These are phyloP conservation scores for Xerocomus nothofagi DNA, from an alignment of 1,284 basidiomycete species.

Conservation along the genomic window DNA sequence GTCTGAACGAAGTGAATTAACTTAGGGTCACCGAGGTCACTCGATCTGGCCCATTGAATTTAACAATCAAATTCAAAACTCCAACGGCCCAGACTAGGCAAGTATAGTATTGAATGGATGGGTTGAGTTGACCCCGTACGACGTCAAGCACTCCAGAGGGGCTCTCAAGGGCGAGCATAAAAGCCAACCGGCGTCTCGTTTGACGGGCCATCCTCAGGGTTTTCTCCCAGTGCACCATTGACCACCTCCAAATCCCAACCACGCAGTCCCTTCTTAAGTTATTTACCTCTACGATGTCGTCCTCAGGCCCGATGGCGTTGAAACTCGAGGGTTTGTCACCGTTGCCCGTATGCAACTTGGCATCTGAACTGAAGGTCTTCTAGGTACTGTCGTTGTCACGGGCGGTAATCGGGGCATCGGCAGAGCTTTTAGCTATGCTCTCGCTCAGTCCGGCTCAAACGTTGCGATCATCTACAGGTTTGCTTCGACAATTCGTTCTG, in stretches of 20 bases:
- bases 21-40: slow-evolving; percentile 19
- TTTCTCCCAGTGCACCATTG: neutral
- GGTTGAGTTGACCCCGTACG: slow-evolving; percentile 6
- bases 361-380: neutral
- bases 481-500: neutral
- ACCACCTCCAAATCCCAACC: neutral
- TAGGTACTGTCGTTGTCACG: slow-evolving; percentile 36
- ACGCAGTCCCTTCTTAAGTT: slow-evolving; percentile 7
- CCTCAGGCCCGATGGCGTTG: neutral
- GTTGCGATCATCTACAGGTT: slow-evolving; percentile 49
- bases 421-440: slow-evolving; percentile 42
- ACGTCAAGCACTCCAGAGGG: slow-evolving; percentile 18
- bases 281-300: slow-evolving; percentile 13
- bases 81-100: slow-evolving; percentile 7
- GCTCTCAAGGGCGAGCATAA: slow-evolving; percentile 14
- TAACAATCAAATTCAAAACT: slow-evolving; percentile 1
- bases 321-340: slow-evolving; percentile 13
- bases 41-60: slow-evolving; percentile 14
- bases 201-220: neutral
- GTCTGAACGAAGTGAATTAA: neutral
- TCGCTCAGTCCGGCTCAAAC: slow-evolving; percentile 41
- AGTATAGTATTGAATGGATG: slow-evolving; percentile 6
- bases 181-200: neutral
- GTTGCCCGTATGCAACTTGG: neutral
- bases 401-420: slow-evolving; percentile 51